Evolutionary conservation across 805 yeast genomes (phyloP).

Genomic region (Peterozyma toletana): DNA sequence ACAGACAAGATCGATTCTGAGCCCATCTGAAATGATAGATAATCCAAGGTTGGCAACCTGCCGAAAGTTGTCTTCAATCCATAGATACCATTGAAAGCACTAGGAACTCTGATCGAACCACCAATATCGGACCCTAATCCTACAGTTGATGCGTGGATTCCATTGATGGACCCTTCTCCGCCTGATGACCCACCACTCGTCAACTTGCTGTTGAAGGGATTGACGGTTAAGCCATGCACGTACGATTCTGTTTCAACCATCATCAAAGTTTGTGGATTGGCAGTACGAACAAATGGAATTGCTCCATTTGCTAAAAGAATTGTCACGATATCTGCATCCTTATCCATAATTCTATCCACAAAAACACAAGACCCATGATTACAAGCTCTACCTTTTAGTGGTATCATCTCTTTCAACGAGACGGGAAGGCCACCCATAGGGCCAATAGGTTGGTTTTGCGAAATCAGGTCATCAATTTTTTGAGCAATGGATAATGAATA

Average conservation of each 20-base stretch:
- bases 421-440: slow-evolving; percentile 61
- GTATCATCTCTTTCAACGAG: slow-evolving; percentile 52
- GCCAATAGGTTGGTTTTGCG: slow-evolving; percentile 36
- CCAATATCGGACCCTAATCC: slow-evolving; percentile 42
- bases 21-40: slow-evolving; percentile 18
- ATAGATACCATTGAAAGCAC: slow-evolving; percentile 44
- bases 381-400: slow-evolving; percentile 42
- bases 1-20: slow-evolving; percentile 39
- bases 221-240: slow-evolving; percentile 40
- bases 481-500: slow-evolving; percentile 41
- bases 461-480: slow-evolving; percentile 43
- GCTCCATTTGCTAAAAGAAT: slow-evolving; percentile 45
- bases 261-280: slow-evolving; percentile 49
- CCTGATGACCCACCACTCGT: slow-evolving; percentile 50
- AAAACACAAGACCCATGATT: slow-evolving; percentile 40
- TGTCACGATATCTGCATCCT: slow-evolving; percentile 32
- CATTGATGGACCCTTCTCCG: slow-evolving; percentile 42
- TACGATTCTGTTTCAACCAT: slow-evolving; percentile 50
- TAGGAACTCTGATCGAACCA: slow-evolving; percentile 49
- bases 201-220: slow-evolving; percentile 38
- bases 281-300: slow-evolving; percentile 47
- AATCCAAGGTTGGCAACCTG: slow-evolving; percentile 33
- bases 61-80: slow-evolving; percentile 42
- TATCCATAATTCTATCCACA: slow-evolving; percentile 30
- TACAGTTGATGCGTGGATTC: slow-evolving; percentile 36